Percentiles rank a stretch among this genome's conserved stretches.
These are phyloP conservation scores for Saccharomycopsis schoenii DNA, from an alignment of 805 yeast species.

Conservation along the genomic window DNA sequence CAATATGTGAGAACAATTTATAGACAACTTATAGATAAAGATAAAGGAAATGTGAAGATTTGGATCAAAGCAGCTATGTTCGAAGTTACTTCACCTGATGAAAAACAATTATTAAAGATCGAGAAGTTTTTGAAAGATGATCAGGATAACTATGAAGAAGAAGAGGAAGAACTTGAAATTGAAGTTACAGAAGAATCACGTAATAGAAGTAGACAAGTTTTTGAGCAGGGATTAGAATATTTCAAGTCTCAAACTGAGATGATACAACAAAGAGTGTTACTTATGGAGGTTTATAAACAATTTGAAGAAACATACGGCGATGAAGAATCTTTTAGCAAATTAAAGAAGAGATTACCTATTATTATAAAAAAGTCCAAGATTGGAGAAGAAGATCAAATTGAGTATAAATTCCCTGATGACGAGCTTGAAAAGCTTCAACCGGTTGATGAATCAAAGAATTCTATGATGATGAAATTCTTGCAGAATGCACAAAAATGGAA, in stretches of 20 bases:
- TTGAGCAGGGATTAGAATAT: conserved; percentile 40
- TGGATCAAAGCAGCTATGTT: conserved; percentile 67
- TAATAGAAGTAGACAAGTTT: conserved; percentile 42
- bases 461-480: conserved; percentile 20
- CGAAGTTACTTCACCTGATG: conserved; percentile 57
- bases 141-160: conserved; percentile 31
- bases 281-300: conserved; percentile 51
- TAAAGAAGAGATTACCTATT: conserved; percentile 44
- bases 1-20: conserved; percentile 44
- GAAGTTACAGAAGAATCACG: conserved; percentile 42
- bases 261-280: conserved; percentile 36
- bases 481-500: conserved; percentile 16
- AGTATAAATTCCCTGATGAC: conserved; percentile 62
- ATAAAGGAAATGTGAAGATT: conserved; percentile 27
- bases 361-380: conserved; percentile 33
- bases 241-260: conserved; percentile 29
- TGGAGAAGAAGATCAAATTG: conserved; percentile 47
- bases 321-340: conserved; percentile 26
- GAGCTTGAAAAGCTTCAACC: conserved; percentile 57
- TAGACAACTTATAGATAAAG: conserved; percentile 29
- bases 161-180: conserved; percentile 41
- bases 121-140: conserved; percentile 17
- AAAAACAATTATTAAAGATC: conserved; percentile 36
- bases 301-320: conserved; percentile 62
- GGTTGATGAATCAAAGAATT: conserved; percentile 36